phyloP scores from a whole-genome alignment of 257 asterid species.

The Pogostemon cablin region DNA sequence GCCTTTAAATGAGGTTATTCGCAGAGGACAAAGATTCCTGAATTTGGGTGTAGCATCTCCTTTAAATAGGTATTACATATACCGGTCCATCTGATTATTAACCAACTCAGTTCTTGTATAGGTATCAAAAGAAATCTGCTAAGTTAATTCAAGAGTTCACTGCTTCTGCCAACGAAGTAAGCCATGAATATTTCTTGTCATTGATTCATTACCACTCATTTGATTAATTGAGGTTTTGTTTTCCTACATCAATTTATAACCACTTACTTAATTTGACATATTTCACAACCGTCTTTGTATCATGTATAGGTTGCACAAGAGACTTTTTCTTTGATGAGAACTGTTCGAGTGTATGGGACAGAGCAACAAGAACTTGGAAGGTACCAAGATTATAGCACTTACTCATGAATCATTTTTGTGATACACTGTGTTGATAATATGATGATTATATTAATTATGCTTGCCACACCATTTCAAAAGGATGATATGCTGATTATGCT shows the following conservation, averaged over 20 bases:
- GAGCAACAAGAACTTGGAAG: conserved; percentile 82
- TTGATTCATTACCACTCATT: neutral
- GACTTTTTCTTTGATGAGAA: conserved; percentile 90
- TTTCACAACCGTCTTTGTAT: conserved; percentile 25
- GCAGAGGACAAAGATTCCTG: conserved; percentile 8
- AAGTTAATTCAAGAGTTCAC: conserved; percentile 85
- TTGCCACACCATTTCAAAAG: neutral
- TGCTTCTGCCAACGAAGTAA: conserved; percentile 95
- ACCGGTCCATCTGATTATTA: conserved; percentile 3
- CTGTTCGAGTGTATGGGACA: conserved; percentile 92
- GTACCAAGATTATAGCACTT: conserved; percentile 38
- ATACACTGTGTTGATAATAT: neutral
- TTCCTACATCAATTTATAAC: neutral
- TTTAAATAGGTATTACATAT: conserved; percentile 8
- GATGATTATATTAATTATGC: neutral
- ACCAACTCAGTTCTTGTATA: conserved; percentile 33
- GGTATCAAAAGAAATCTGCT: conserved; percentile 95
- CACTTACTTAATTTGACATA: conserved; percentile 26
- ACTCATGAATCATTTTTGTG: conserved; percentile 9
- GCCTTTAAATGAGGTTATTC: conserved; percentile 5
- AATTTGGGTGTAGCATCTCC: neutral
- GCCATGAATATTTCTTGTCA: conserved; percentile 23
- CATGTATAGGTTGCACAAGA: conserved; percentile 84
- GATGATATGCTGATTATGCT: neutral
- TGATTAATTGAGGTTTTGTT: neutral